Evolutionary conservation across 192 early-diverging fungal species (phyloP), one percentile per base, ranked within the genome.

Genomic region (Radiomyces spectabilis): DNA sequence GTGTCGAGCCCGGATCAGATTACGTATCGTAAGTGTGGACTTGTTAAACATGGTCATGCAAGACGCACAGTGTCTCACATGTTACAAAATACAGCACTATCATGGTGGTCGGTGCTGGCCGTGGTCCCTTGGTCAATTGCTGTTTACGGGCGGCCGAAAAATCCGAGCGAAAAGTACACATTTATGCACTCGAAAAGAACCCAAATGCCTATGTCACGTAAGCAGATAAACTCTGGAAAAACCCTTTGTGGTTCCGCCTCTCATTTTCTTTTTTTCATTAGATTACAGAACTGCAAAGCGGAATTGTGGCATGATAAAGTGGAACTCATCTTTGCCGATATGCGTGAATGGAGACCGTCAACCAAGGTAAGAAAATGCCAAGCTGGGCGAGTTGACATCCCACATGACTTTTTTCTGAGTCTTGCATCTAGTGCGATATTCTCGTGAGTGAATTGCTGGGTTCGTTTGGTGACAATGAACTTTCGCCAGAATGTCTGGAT

Each of bases 391-490:
- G 19, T 49, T 18, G 16, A 26, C 4, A 46, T 35, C 9, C 35
- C 53, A 40, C 41, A 2, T n/a, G 16, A 34, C 35, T 33, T 31
- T 40, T 16, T 31, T 19, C 46, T 51, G 18, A 47, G 5, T 27
- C 38, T 38, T 53, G 16, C 42, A 34, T 51, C 0, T 39, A 85
- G 70, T 82, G 82, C 10, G 94, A 99, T 70, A 92, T 99, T 51
- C 64, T 99, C 24, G 89, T 98, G 9, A 92, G 88, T 53, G 97
- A 99, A 72, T 78, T 99, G 19, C 73, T 99, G 30, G 97, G 97
- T 5, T 95, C 94, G 1, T 91, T 99, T 78, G 97, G 95, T 45
- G 96, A 99, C 70, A 99, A 99, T 69, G 95, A 99, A 65, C 81
- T 99, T 15, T 94, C 97, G n/a, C 97, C 97, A 7, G 97, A 99